A percentile compares a stretch with the other conserved stretches of the same genome.
phyloP scores from a whole-genome alignment of 2,329 filamentous ascomycete genomes.

The Penicillium sp. region DNA sequence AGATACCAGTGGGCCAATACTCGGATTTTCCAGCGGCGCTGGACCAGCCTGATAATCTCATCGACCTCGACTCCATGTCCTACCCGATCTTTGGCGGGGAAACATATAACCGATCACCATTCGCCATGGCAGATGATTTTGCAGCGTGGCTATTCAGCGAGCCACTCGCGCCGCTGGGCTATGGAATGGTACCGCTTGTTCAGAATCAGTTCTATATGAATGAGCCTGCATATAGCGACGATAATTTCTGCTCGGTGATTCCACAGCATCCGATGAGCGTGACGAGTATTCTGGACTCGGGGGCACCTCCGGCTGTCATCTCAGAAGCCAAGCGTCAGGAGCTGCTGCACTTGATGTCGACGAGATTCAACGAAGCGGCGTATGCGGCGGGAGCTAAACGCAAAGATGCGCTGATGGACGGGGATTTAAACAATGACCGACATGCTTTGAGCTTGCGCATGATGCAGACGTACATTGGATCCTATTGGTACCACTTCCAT shows the following conservation, averaged over 20 bases:
- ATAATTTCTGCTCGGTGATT: slow-evolving; percentile 49
- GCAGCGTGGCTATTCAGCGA: slow-evolving; percentile 81
- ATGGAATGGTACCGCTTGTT: slow-evolving; percentile 45
- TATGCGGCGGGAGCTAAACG: slow-evolving; percentile 71
- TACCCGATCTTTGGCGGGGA: slow-evolving; percentile 88
- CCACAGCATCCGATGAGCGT: slow-evolving; percentile 84
- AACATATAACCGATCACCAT: slow-evolving; percentile 80
- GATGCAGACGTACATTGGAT: slow-evolving; percentile 93
- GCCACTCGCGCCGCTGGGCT: slow-evolving; percentile 55
- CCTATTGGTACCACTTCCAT: slow-evolving; percentile 94
- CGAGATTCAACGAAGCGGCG: slow-evolving; percentile 77
- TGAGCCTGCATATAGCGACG: slow-evolving; percentile 50
- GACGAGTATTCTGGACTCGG: slow-evolving; percentile 78
- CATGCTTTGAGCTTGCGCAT: slow-evolving; percentile 79
- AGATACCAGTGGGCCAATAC: slow-evolving; percentile 20
- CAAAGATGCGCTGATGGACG: slow-evolving; percentile 75
- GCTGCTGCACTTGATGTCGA: slow-evolving; percentile 76
- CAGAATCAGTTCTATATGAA: slow-evolving; percentile 54
- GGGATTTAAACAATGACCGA: slow-evolving; percentile 64
- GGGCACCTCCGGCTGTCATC: slow-evolving; percentile 73
- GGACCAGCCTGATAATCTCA: slow-evolving; percentile 19
- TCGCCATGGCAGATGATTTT: slow-evolving; percentile 84
- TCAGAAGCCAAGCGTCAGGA: slow-evolving; percentile 86
- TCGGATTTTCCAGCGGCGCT: slow-evolving; percentile 19
- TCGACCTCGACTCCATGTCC: slow-evolving; percentile 38